These are phyloP conservation scores for Xylaria sp. DNA, from an alignment of 2,329 filamentous ascomycete genomes.

Conservation along the genomic window DNA sequence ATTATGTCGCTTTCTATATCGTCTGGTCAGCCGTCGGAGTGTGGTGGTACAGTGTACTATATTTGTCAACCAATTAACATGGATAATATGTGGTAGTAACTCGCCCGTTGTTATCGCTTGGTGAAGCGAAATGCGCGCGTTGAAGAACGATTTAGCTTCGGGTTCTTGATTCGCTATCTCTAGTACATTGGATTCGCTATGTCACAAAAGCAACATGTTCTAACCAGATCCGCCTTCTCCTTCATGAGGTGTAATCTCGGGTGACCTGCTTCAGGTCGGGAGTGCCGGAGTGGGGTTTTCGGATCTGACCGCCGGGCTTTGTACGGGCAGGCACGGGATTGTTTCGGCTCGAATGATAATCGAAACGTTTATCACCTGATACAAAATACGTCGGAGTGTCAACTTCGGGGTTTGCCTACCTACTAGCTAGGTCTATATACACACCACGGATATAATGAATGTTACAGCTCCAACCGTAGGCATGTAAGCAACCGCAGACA, in stretches of 20 bases:
- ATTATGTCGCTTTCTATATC: conserved; percentile 2
- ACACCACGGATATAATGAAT: no score
- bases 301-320: conserved; percentile 19
- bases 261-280: conserved; percentile 4
- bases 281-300: conserved; percentile 16
- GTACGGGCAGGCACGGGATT: conserved; percentile 17
- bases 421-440: background rate
- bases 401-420: background rate
- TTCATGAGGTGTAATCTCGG: background rate
- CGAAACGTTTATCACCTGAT: background rate
- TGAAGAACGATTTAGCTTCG: background rate
- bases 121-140: background rate
- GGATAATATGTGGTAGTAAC: background rate
- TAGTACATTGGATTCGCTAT: background rate
- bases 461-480: no score
- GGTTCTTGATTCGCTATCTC: background rate
- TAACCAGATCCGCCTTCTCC: background rate
- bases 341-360: conserved; percentile 19
- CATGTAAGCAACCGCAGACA: no score
- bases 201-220: background rate
- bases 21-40: conserved; percentile 12
- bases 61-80: conserved; percentile 28
- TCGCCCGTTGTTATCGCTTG: background rate
- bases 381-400: background rate
- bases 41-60: conserved; percentile 17